A percentile compares a stretch with the other conserved stretches of the same genome.
These are phyloP conservation scores for Aspergillus sp. DNA, from an alignment of 2,329 filamentous ascomycete genomes.

Conservation along the genomic window DNA sequence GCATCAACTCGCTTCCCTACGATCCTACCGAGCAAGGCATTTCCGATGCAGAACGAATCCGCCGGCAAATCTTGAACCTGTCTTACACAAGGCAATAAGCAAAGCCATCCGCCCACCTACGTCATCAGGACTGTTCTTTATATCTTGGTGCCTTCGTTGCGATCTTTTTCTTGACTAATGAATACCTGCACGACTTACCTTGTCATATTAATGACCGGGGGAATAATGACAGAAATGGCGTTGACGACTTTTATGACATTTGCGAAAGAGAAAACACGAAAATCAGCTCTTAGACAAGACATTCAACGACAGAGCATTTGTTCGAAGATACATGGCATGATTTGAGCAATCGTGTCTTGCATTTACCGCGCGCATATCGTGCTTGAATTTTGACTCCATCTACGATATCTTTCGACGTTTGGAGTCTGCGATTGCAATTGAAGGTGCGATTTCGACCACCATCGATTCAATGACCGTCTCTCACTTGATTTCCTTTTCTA, in stretches of 20 bases:
- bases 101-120: background rate
- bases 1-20: slow-evolving; percentile 21
- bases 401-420: no score
- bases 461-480: no score
- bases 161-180: slow-evolving; percentile 14
- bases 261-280: slow-evolving; percentile 7
- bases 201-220: slow-evolving; percentile 11
- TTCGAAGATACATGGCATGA: background rate
- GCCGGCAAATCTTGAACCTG: slow-evolving; percentile 39
- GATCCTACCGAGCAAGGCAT: slow-evolving; percentile 35
- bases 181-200: slow-evolving; percentile 28
- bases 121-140: slow-evolving; percentile 17
- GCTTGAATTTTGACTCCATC: background rate
- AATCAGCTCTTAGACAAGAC: slow-evolving; percentile 2
- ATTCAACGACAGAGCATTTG: background rate
- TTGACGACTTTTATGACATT: slow-evolving; percentile 23
- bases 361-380: background rate
- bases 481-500: no score
- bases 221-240: slow-evolving; percentile 34
- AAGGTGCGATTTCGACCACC: no score
- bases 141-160: slow-evolving; percentile 22
- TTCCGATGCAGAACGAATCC: slow-evolving; percentile 40
- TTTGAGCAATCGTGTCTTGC: background rate
- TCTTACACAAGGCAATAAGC: slow-evolving; percentile 28
- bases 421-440: no score